A percentile compares a stretch with the other conserved stretches of the same genome.
These are phyloP conservation scores for Dactylorhiza incarnata DNA, from an alignment of 106 monocot genomes.

Conservation along the genomic window DNA sequence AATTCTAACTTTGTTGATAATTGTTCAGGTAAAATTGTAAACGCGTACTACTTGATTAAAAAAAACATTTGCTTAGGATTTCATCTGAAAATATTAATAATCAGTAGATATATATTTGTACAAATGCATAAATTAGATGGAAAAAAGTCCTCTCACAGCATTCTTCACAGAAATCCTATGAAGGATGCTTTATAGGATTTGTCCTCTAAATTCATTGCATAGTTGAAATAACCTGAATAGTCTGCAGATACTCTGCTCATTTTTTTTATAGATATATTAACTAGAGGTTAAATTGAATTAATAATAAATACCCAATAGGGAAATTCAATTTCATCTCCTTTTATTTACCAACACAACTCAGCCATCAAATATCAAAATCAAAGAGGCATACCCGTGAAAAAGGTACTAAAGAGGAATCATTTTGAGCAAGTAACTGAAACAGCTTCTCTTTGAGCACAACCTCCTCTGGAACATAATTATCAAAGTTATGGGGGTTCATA, in stretches of 20 bases:
- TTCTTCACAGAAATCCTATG: background rate
- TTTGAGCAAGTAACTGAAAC: conserved; percentile 76
- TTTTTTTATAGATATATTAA: background rate
- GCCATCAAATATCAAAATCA: background rate
- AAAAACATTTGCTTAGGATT: background rate
- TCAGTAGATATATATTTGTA: background rate
- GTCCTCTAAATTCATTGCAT: background rate
- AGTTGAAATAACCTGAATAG: background rate
- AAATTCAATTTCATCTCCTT: background rate
- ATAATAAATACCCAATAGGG: background rate
- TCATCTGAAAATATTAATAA: too few species aligned
- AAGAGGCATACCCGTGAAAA: conserved; percentile 40
- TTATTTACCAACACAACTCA: background rate
- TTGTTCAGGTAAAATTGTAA: too few species aligned
- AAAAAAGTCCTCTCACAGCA: background rate
- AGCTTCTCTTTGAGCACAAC: conserved; percentile 75
- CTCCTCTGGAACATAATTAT: conserved; percentile 43
- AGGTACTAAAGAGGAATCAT: conserved; percentile 63
- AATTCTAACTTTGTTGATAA: too few species aligned
- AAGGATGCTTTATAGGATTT: background rate
- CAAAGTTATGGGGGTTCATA: background rate
- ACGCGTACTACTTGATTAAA: too few species aligned
- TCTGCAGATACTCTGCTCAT: background rate
- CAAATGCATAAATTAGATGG: background rate
- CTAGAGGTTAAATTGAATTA: conserved; percentile 2